Percentiles rank a stretch among this genome's conserved stretches.
phyloP scores from a whole-genome alignment of 1,284 basidiomycete genomes.

The Malassezia sympodialis region DNA sequence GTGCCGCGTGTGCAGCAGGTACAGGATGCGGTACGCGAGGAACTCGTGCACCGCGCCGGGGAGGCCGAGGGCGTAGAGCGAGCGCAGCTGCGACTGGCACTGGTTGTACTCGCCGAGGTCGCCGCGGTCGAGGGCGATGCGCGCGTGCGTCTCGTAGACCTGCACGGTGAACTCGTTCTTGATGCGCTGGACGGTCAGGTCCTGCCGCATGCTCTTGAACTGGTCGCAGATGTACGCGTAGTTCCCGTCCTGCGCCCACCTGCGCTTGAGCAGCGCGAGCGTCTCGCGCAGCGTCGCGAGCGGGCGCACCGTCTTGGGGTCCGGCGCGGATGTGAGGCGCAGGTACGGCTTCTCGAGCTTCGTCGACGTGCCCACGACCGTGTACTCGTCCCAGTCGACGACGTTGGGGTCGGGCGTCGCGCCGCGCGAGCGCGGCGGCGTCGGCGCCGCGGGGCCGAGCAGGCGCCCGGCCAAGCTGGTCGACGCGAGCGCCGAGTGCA shows the following conservation, averaged over 20 bases:
- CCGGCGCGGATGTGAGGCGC: conserved; percentile 87
- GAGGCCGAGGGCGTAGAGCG: conserved; percentile 83
- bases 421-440: conserved; percentile 6
- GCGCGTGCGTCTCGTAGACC: conserved; percentile 96
- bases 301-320: conserved; percentile 85
- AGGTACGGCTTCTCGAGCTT: conserved; percentile 93
- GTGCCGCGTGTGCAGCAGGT: conserved; percentile 87
- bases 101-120: conserved; percentile 99
- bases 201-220: conserved; percentile 93
- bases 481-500: conserved; percentile 26
- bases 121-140: conserved; percentile 88
- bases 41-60: conserved; percentile 87
- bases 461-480: conserved; percentile 27
- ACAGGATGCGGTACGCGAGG: conserved; percentile 90
- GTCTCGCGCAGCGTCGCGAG: conserved; percentile 74
- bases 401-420: conserved; percentile 55
- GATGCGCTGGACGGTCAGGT: conserved; percentile 97
- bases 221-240: conserved; percentile 95
- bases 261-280: conserved; percentile 72
- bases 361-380: conserved; percentile 80
- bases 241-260: conserved; percentile 72
- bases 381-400: conserved; percentile 88
- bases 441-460: not conserved
- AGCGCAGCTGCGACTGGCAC: conserved; percentile 82
- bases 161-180: conserved; percentile 96